Conservation (phyloP, 208 protist genomes). For the Trypanosoma scelopori region DNA sequence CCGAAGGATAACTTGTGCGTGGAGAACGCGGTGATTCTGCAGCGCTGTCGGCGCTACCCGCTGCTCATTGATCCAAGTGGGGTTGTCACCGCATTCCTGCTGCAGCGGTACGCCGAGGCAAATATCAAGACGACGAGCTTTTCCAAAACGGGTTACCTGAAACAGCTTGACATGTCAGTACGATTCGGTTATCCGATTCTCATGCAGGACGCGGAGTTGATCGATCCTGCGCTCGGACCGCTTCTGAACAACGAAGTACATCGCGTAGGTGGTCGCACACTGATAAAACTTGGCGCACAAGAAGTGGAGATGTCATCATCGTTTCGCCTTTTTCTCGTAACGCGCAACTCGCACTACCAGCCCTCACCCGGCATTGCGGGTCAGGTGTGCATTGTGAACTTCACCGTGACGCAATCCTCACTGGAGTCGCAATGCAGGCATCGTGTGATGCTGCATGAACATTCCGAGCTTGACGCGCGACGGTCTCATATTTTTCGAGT, state of each 20-base stretch:
- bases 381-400: slow-evolving; percentile 98
- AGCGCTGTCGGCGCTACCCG: slow-evolving; percentile 94
- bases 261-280: slow-evolving; percentile 91
- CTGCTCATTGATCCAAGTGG: slow-evolving; percentile 99
- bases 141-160: slow-evolving; percentile 96
- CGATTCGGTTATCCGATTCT: slow-evolving; percentile 99
- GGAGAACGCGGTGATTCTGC: slow-evolving; percentile 98
- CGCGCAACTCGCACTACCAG: slow-evolving; percentile 94
- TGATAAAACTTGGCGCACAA: slow-evolving; percentile 95
- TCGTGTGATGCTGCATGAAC: slow-evolving; percentile 91
- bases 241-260: slow-evolving; percentile 97
- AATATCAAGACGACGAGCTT: slow-evolving; percentile 96
- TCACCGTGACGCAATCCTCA: slow-evolving; percentile 97
- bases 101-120: slow-evolving; percentile 68
- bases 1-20: slow-evolving; percentile 96
- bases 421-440: slow-evolving; percentile 96
- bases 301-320: slow-evolving; percentile 98
- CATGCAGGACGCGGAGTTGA: slow-evolving; percentile 98
- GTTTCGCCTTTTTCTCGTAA: slow-evolving; percentile 97
- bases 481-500: slow-evolving; percentile 90
- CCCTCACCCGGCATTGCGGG: slow-evolving; percentile 95
- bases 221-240: slow-evolving; percentile 98
- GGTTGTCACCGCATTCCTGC: slow-evolving; percentile 94
- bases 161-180: slow-evolving; percentile 97
- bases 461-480: slow-evolving; percentile 95